A percentile compares a stretch with the other conserved stretches of the same genome.
These are phyloP conservation scores for Euphorbia pulcherrima DNA, from an alignment of 345 rosid genomes.

Conservation along the genomic window DNA sequence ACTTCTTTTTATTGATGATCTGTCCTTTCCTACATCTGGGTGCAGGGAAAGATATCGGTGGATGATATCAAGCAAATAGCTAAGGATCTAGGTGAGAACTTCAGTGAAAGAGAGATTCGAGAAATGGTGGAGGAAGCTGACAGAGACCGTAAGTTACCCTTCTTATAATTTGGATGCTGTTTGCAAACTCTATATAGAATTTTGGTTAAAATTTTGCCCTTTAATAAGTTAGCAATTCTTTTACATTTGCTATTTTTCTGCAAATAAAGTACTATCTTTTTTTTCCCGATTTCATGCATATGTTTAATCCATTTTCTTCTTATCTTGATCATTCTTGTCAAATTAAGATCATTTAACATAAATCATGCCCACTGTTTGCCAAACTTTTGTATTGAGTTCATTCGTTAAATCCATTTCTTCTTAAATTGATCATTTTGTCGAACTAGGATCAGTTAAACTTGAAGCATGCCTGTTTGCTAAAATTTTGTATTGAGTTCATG, in stretches of 20 bases:
- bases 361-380: neutral
- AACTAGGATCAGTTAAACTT: too few relatives aligned
- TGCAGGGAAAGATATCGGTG: conserved; percentile 71
- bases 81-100: conserved; percentile 70
- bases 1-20: conserved; percentile 7
- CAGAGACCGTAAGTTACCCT: conserved; percentile 52
- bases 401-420: too few relatives aligned
- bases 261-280: neutral
- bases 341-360: neutral
- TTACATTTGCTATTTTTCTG: neutral
- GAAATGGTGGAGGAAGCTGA: conserved; percentile 92
- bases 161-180: neutral
- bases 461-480: too few relatives aligned
- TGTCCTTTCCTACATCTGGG: neutral
- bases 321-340: neutral
- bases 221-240: neutral
- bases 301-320: neutral
- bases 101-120: conserved; percentile 59
- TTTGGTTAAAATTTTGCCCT: neutral
- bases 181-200: neutral
- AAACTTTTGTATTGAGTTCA: neutral
- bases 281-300: neutral
- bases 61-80: conserved; percentile 58
- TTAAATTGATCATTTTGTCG: too few relatives aligned
- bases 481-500: too few relatives aligned